Evolutionary conservation across 1,284 basidiomycete genomes (phyloP).

Genomic region (Cutaneotrichosporon cyanovorans): DNA sequence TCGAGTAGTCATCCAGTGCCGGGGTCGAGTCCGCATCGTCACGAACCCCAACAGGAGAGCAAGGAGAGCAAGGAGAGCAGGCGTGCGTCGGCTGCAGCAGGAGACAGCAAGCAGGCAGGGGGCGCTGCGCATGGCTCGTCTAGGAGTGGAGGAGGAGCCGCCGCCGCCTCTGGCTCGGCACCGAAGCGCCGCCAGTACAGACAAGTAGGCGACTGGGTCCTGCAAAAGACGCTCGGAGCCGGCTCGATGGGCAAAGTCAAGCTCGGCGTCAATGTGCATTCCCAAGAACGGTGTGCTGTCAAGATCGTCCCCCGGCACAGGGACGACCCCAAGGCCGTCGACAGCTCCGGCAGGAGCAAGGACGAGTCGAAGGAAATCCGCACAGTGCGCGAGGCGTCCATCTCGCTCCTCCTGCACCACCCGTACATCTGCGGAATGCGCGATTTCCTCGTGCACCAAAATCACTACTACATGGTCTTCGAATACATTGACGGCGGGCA

Average conservation of each 20-base stretch:
- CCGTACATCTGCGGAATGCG: slow-evolving; percentile 99
- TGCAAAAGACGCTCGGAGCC: slow-evolving; percentile 93
- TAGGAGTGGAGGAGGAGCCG: neutral
- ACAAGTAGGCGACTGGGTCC: slow-evolving; percentile 79
- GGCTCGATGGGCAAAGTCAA: slow-evolving; percentile 99
- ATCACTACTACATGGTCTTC: slow-evolving; percentile 99
- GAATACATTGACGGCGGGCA: slow-evolving; percentile 98
- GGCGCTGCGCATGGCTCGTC: no score
- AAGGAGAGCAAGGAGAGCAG: no score
- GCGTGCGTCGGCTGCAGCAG: no score
- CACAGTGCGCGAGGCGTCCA: slow-evolving; percentile 87
- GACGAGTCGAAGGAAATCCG: slow-evolving; percentile 94
- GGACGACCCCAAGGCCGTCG: slow-evolving; percentile 34
- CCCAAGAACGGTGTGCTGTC: slow-evolving; percentile 94
- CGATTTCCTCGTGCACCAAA: slow-evolving; percentile 90
- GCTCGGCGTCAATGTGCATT: slow-evolving; percentile 79
- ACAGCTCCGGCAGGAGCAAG: slow-evolving; percentile 56
- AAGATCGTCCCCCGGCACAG: slow-evolving; percentile 87
- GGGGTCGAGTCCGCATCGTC: no score
- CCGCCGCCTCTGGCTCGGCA: neutral
- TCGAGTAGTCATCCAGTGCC: no score
- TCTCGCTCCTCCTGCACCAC: slow-evolving; percentile 90
- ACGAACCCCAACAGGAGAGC: no score
- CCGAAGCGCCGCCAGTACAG: slow-evolving; percentile 25
- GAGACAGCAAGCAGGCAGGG: no score